Evolutionary conservation across 306 rosid genomes (phyloP), one percentile per base, ranked within the genome.

Genomic region (Castanea mollissima): DNA sequence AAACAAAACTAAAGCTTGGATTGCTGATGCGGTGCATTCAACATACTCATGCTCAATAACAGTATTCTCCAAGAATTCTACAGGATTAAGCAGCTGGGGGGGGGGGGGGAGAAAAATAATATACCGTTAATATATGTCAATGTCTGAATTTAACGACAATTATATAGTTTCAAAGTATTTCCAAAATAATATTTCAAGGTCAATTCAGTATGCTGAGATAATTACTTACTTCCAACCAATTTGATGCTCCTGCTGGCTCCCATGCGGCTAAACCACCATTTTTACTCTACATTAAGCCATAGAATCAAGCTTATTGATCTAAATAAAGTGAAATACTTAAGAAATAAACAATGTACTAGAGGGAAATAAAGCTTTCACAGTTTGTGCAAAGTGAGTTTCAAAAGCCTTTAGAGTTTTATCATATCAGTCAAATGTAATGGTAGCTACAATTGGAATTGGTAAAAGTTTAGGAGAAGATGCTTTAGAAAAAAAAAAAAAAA

Each of bases 201-300:
- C 3, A 35, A 14, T 62, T 49, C 27, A 8, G 12, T 34, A 56
- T 12, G 20, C 34, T 60, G 16, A 69, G 6, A 23, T 23, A 23
- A 23, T 51, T 57, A 25, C 89, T 77, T 76, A 91, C 96, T 81
- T 91, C 97, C 54, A 91, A 77, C 97, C 94, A 91, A 1, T 88
- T 84, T 74, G 80, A 82, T 18, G 79, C 92, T 60, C 86, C 83
- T 54, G 90, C 72, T 6, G 90, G 92, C 71, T 92, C 94, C 97
- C 98, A 93, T 0, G 87, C 93, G n/a, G 94, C 23, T 34, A 90
- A 83, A 58, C 98, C 98, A 21, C 98, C 98, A 4, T 82, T 91
- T 70, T 91, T 81, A 86, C 97, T 86, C 94, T 93, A 58, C 76
- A 77, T 31, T n/a, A 54, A 18, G 19, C 12, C 18, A 14, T 16